Evolutionary conservation across 805 yeast genomes (phyloP).

Genomic region (Candida peoriensis): DNA sequence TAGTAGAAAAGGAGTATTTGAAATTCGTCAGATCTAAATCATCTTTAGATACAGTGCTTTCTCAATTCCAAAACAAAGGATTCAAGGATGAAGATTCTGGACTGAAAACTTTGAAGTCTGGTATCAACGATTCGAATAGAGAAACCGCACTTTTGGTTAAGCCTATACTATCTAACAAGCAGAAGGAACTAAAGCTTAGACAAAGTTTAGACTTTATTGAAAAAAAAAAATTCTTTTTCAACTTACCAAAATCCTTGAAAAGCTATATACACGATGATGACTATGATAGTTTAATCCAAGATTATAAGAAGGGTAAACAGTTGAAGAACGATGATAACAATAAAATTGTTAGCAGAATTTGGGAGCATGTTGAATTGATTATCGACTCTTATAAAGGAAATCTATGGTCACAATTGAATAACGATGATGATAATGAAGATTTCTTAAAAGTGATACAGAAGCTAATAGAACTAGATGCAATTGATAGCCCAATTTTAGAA

Average conservation of each 20-base stretch:
- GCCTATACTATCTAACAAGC: conserved; percentile 51
- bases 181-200: conserved; percentile 43
- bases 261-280: conserved; percentile 42
- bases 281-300: conserved; percentile 51
- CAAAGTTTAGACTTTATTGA: conserved; percentile 47
- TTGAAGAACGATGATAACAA: conserved; percentile 24
- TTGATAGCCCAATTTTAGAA: conserved; percentile 57
- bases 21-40: conserved; percentile 63
- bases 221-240: conserved; percentile 47
- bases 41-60: conserved; percentile 54
- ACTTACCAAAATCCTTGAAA: conserved; percentile 48
- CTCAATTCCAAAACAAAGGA: conserved; percentile 42
- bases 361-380: conserved; percentile 50
- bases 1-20: conserved; percentile 57
- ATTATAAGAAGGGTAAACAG: conserved; percentile 48
- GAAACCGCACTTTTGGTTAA: conserved; percentile 49
- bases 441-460: conserved; percentile 45
- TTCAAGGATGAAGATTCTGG: conserved; percentile 19
- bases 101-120: conserved; percentile 33
- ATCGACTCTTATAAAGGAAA: conserved; percentile 49
- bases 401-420: conserved; percentile 44
- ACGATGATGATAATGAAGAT: conserved; percentile 13
- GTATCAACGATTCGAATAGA: conserved; percentile 43
- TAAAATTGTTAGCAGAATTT: conserved; percentile 43
- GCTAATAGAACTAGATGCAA: conserved; percentile 56